Percentiles rank a stretch among this genome's conserved stretches.
Evolutionary conservation across 2,329 filamentous ascomycete species (phyloP).

Genomic region (Cryphonectria naterciae): DNA sequence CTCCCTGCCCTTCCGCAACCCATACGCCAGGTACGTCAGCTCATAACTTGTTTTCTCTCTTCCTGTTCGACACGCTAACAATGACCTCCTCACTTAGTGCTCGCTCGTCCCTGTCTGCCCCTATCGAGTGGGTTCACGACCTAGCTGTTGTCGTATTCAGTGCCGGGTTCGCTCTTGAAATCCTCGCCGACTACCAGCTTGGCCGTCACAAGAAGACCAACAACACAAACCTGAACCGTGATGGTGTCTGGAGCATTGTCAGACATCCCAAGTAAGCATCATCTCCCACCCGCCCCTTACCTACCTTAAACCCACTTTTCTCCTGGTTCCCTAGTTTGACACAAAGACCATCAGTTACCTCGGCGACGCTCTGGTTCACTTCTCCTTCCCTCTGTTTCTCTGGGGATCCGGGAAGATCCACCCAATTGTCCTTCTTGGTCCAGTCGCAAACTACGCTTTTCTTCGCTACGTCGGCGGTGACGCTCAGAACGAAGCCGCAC

Average conservation of each 20-base stretch:
- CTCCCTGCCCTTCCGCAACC: slow-evolving; percentile 57
- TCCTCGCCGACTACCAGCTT: slow-evolving; percentile 60
- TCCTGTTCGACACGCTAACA: slow-evolving; percentile 20
- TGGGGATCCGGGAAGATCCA: slow-evolving; percentile 59
- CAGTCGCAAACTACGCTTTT: slow-evolving; percentile 61
- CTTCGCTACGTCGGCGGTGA: slow-evolving; percentile 61
- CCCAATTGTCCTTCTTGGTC: slow-evolving; percentile 58
- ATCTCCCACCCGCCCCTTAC: too few species aligned
- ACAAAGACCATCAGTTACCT: slow-evolving; percentile 52
- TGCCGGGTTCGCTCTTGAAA: slow-evolving; percentile 59
- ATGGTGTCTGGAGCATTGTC: slow-evolving; percentile 66
- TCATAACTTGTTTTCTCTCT: slow-evolving; percentile 36
- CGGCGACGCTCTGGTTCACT: slow-evolving; percentile 62
- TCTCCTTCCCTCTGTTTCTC: slow-evolving; percentile 62
- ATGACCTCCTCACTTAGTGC: not conserved
- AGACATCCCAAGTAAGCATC: slow-evolving; percentile 63
- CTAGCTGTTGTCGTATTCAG: slow-evolving; percentile 59
- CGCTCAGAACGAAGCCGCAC: slow-evolving; percentile 58
- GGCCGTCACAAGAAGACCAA: slow-evolving; percentile 51
- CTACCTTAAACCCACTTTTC: too few species aligned
- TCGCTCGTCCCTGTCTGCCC: slow-evolving; percentile 23
- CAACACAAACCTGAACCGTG: slow-evolving; percentile 48
- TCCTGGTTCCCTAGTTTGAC: not conserved
- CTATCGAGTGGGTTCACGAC: slow-evolving; percentile 35
- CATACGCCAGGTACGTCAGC: slow-evolving; percentile 39